Base-by-base conservation (phyloP, 805 yeast genomes). In the Candida xiaguanensis region DNA sequence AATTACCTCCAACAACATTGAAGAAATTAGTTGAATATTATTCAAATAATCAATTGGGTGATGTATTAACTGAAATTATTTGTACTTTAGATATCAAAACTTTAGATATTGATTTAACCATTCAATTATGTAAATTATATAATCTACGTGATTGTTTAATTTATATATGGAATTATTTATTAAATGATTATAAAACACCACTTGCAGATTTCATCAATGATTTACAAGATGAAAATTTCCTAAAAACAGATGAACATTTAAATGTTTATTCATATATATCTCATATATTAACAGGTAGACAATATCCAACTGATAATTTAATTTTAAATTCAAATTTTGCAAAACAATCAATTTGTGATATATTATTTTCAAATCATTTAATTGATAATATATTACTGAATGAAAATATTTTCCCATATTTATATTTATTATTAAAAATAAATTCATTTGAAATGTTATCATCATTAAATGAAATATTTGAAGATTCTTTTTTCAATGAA, bases 401-500 rank as follows among this genome's bases (percentile, higher is more conserved):
- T 15, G 80, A 77, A 31, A 73, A 77, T 0, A 69, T 81, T 0
- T 89, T 82, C 46, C 95, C 96, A 0, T 82, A 85, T 51, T 59
- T 89, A n/a, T 67, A 64, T 30, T 47, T 70, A 9, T 62, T 89
- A 12, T 55, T 88, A n/a, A 63, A 65, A 28, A 72, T 59, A 47
- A 74, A 83, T 46, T 68, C 84, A 4, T 65, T 73, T n/a, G 74
- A 74, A 27, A 75, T 82, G 61, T 70, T 90, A 25, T 67, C 82
- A 0, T 74, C 85, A 13, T 57, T 93, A 42, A 83, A 88, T 56
- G 95, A 85, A 55, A 83, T 85, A 7, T 81, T 91, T 53, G 97
- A 91, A 54, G 95, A 88, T 55, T 63, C 84, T 0, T 67, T 76
- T 30, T 58, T 91, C 40, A 87, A 89, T 34, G 88, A 80, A 15